Base-by-base conservation (phyloP, 371 early-diverging fungal species). In the Haplosporangium sp. region DNA sequence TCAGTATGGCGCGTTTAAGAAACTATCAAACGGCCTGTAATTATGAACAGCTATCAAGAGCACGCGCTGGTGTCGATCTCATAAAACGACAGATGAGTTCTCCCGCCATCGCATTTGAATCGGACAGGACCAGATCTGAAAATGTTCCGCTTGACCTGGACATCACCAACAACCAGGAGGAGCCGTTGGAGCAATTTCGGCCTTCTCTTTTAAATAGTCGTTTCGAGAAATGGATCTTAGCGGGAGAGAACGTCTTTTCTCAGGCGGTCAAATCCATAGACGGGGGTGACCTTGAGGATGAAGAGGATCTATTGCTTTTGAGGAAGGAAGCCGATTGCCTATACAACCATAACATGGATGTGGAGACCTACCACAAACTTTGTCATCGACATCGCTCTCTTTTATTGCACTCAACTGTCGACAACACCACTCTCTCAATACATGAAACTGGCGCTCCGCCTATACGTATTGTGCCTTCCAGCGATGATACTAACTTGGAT, bases 111-210 rank as follows among this genome's bases (percentile, higher is more conserved):
- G 43, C 10, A 6, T 20, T 59, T 10, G 20, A 12, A 7, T 21
- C 40, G 18, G 20, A 29, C 52, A 41, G 20, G 37, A n/a, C 20
- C 1, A 0, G 13, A 2, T 62, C 69, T 1, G 63, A 55, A 6
- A 62, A 69, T 14, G 69, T 69, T 1, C 62, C 62, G 11, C 62
- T 69, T 14, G 56, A 40, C 38, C 42, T 69, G 18, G 45, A 43
- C 16, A 16, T 46, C 9, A 14, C 13, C 6, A 23, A 14, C 7
- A 20, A 36, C 8, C 6, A 29, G 0, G 5, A 8, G 2, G 53
- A 51, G 18, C 20, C 51, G 9, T 46, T 16, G 13, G 51, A 55
- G 6, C 36, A 20, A 4, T 69, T 69, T 29, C 37, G 38, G 37
- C 69, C 69, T 0, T 56, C 69, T 11, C 37, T 69, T 13, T 58